Evolutionary conservation across 2,329 filamentous ascomycete genomes (phyloP).

Genomic region (Cordyceps cateniannulata): DNA sequence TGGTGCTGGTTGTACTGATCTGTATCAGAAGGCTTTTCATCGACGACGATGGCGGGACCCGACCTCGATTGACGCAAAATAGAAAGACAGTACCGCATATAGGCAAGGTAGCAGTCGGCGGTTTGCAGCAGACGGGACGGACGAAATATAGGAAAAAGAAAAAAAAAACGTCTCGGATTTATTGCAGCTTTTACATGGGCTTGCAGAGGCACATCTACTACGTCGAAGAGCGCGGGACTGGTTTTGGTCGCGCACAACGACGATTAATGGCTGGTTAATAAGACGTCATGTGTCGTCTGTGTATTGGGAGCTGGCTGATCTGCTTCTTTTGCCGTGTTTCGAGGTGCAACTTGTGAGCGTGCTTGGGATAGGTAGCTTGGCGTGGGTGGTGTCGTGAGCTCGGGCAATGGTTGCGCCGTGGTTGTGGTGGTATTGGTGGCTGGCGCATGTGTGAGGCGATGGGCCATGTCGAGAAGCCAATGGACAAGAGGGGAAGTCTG

Average conservation of each 20-base stretch:
- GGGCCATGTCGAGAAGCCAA: neutral
- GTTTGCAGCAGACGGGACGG: neutral
- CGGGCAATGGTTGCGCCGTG: neutral
- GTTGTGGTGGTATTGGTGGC: constrained; percentile 1
- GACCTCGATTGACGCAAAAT: neutral
- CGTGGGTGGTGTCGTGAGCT: neutral
- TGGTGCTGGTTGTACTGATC: neutral
- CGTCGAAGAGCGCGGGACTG: neutral
- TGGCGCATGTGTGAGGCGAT: neutral
- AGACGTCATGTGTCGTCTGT: neutral
- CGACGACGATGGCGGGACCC: neutral
- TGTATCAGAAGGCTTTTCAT: neutral
- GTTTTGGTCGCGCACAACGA: neutral
- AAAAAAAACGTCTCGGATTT: neutral
- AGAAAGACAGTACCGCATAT: neutral
- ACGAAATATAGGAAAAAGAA: neutral
- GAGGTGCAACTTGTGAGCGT: neutral
- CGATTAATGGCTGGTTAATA: neutral
- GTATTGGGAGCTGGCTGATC: neutral
- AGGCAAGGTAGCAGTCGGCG: neutral
- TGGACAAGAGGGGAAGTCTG: neutral
- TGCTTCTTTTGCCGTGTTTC: neutral
- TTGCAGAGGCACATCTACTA: no score
- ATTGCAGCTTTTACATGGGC: no score
- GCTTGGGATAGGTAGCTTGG: neutral